These are phyloP conservation scores for Colletotrichum horii DNA, from an alignment of 2,329 filamentous ascomycete species.

Conservation along the genomic window DNA sequence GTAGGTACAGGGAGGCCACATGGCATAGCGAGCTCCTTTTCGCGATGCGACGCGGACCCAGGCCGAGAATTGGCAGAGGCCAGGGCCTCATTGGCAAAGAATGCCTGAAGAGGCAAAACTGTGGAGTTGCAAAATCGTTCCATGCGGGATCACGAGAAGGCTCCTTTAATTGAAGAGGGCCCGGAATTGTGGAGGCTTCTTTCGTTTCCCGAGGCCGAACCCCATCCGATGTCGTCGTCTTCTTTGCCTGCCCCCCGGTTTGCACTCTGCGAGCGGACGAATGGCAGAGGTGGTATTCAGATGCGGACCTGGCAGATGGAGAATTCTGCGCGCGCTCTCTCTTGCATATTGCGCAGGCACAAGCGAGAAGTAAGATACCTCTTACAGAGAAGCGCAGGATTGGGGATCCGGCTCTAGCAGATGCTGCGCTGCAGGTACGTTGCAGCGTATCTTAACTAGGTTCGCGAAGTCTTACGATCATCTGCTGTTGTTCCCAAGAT, in stretches of 20 bases:
- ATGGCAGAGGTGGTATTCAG: not conserved
- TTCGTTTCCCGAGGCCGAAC: conserved; percentile 8
- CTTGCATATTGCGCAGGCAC: not conserved
- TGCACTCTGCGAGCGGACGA: not conserved
- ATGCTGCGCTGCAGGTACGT: not conserved
- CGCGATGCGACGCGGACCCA: conserved; percentile 2
- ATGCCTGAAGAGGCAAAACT: conserved; percentile 18
- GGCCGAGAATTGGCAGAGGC: not conserved
- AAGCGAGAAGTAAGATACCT: not conserved
- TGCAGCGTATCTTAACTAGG: not conserved
- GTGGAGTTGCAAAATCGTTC: conserved; percentile 17
- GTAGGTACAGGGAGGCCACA: conserved; percentile 18
- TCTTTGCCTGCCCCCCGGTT: not conserved
- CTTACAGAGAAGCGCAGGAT: not conserved
- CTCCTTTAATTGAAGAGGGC: conserved; percentile 8
- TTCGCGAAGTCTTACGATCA: not conserved
- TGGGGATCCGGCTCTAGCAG: not conserved
- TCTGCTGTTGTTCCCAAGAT: not conserved
- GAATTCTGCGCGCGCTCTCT: not conserved
- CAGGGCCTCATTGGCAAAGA: not conserved
- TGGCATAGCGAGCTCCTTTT: conserved; percentile 15
- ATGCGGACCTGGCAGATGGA: not conserved
- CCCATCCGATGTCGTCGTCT: conserved; percentile 1
- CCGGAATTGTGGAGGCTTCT: conserved; percentile 8
- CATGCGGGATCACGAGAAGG: conserved; percentile 18